Conservation (phyloP, 2,329 filamentous ascomycete species). For the Elsinoe perseae region DNA sequence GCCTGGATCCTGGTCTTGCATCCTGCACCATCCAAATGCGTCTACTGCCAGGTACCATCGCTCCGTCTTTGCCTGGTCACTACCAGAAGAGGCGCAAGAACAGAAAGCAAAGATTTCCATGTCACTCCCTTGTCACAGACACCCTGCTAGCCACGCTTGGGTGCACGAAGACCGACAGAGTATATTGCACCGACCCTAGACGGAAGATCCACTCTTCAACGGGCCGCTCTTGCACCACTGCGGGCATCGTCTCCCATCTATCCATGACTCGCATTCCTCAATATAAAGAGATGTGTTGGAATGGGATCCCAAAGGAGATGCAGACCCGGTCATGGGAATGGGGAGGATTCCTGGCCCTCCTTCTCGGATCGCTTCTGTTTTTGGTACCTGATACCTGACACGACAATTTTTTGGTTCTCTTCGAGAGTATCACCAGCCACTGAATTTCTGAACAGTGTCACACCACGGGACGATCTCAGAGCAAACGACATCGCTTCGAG, state of each 20-base stretch:
- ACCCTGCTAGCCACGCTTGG: not conserved
- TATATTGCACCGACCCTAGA: not conserved
- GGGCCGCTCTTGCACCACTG: slow-evolving; percentile 2
- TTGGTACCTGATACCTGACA: not conserved
- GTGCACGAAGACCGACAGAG: too few species aligned
- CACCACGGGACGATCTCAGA: not conserved
- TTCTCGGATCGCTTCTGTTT: slow-evolving; percentile 5
- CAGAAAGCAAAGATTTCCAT: not conserved
- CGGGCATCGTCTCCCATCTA: not conserved
- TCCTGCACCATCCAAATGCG: slow-evolving; percentile 9
- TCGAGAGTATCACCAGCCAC: slow-evolving; percentile 6
- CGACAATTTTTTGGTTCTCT: not conserved
- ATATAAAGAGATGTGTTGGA: slow-evolving; percentile 4
- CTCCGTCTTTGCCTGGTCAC: not conserved
- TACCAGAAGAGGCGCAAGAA: not conserved
- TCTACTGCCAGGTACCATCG: slow-evolving; percentile 1
- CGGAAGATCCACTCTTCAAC: not conserved
- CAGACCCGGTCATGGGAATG: slow-evolving; percentile 13
- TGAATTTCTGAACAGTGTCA: slow-evolving; percentile 6
- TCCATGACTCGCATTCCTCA: slow-evolving; percentile 14
- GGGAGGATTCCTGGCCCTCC: slow-evolving; percentile 4
- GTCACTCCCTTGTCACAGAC: not conserved
- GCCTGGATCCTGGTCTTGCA: slow-evolving; percentile 13
- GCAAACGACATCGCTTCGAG: slow-evolving; percentile 4
- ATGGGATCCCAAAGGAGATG: slow-evolving; percentile 4